Evolutionary conservation across 441 rosid species (phyloP).

Genomic region (Daphne laureola): DNA sequence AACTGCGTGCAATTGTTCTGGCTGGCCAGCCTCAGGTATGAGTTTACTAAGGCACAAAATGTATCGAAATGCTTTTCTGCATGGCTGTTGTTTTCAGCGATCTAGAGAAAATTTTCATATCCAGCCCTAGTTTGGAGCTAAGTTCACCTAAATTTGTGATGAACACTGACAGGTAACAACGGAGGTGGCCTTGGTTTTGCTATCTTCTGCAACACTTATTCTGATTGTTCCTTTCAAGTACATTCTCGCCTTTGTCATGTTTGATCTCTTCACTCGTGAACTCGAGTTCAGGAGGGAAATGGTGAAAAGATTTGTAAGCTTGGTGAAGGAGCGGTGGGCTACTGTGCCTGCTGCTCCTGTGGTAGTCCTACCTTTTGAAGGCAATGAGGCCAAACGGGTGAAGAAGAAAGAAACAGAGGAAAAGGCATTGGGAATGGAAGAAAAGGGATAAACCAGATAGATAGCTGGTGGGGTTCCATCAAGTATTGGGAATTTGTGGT

Average conservation of each 20-base stretch:
- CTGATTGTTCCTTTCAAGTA: slow-evolving; percentile 81
- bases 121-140: slow-evolving; percentile 1
- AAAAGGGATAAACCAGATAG: slow-evolving; percentile 21
- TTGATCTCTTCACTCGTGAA: slow-evolving; percentile 82
- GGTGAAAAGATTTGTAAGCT: slow-evolving; percentile 52
- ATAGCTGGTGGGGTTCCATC: neutral
- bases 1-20: slow-evolving; percentile 65
- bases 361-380: slow-evolving; percentile 60
- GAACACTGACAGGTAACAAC: slow-evolving; percentile 55
- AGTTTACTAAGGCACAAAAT: slow-evolving; percentile 2
- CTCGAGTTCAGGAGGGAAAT: slow-evolving; percentile 72
- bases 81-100: neutral
- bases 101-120: neutral
- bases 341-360: slow-evolving; percentile 86
- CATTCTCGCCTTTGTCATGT: slow-evolving; percentile 52
- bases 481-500: no score
- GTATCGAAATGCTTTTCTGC: neutral
- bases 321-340: slow-evolving; percentile 80
- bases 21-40: slow-evolving; percentile 95
- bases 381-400: slow-evolving; percentile 30
- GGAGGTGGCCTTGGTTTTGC: slow-evolving; percentile 64
- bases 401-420: slow-evolving; percentile 28
- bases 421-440: slow-evolving; percentile 28
- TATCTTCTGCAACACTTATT: slow-evolving; percentile 51
- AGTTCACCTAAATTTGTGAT: neutral